These are phyloP conservation scores for Waitea zeae DNA, from an alignment of 1,284 basidiomycete species.

Conservation along the genomic window DNA sequence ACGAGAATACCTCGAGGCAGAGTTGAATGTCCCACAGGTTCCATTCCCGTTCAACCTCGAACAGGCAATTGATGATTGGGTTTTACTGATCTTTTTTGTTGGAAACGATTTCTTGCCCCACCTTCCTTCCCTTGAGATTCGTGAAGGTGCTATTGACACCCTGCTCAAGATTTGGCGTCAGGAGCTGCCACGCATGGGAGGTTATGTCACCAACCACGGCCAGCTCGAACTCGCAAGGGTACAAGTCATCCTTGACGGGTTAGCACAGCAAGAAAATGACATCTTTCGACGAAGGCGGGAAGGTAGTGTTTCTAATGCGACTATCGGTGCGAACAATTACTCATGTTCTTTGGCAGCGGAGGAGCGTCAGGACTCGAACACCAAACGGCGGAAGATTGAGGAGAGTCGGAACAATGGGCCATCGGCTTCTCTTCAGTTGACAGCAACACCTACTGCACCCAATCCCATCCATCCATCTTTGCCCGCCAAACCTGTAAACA, in stretches of 20 bases:
- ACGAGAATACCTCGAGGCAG: constrained; percentile 94
- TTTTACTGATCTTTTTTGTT: constrained; percentile 98
- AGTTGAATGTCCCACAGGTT: constrained; percentile 67
- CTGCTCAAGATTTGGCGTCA: constrained; percentile 91
- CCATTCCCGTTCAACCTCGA: constrained; percentile 92
- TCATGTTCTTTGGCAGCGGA: constrained; percentile 40
- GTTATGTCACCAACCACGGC: constrained; percentile 92
- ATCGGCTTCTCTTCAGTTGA: constrained; percentile 33
- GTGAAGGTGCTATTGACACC: constrained; percentile 97
- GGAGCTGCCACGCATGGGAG: constrained; percentile 88
- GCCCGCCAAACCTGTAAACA: constrained; percentile 39
- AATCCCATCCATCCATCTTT: constrained; percentile 28
- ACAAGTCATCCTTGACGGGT: constrained; percentile 89
- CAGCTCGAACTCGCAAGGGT: constrained; percentile 74
- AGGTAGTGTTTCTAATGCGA: constrained; percentile 35
- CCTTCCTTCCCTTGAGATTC: constrained; percentile 93
- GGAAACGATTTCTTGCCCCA: constrained; percentile 99
- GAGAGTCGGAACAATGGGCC: constrained; percentile 33
- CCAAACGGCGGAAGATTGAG: constrained; percentile 77
- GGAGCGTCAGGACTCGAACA: constrained; percentile 80
- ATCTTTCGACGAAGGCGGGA: constrained; percentile 90
- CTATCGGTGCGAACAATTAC: constrained; percentile 8
- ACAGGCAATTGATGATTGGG: constrained; percentile 98
- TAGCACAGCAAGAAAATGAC: constrained; percentile 86
- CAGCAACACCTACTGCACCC: constrained; percentile 23